phyloP scores from a whole-genome alignment of 169 alveolate species.

The Cryptosporidium sp. region DNA sequence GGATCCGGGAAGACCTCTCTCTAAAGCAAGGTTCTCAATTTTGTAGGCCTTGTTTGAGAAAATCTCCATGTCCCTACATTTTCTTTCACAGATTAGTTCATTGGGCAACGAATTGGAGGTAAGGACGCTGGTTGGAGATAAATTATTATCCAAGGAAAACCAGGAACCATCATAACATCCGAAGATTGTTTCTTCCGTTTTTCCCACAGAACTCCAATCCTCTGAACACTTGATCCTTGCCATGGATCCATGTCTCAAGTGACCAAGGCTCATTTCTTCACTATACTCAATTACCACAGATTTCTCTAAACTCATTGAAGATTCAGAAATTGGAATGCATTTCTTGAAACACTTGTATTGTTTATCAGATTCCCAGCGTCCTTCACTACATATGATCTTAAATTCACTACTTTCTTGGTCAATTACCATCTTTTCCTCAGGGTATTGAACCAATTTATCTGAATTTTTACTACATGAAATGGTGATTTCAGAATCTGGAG shows the following conservation, averaged over 20 bases:
- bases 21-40: slow-evolving; percentile 3
- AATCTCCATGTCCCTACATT: slow-evolving; percentile 36
- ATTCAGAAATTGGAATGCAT: slow-evolving; percentile 34
- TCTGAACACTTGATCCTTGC: slow-evolving; percentile 63
- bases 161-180: slow-evolving; percentile 60
- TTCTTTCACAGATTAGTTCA: slow-evolving; percentile 34
- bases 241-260: slow-evolving; percentile 40
- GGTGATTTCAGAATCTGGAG: slow-evolving; percentile 56
- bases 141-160: not conserved
- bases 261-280: not conserved
- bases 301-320: not conserved
- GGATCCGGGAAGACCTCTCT: slow-evolving; percentile 26
- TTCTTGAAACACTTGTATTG: slow-evolving; percentile 32
- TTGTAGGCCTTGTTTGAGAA: slow-evolving; percentile 55
- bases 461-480: slow-evolving; percentile 44
- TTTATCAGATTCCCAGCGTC: slow-evolving; percentile 44
- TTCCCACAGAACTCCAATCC: slow-evolving; percentile 42
- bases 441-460: slow-evolving; percentile 9
- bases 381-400: slow-evolving; percentile 31
- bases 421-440: not conserved
- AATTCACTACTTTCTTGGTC: slow-evolving; percentile 27
- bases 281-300: slow-evolving; percentile 5
- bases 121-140: not conserved
- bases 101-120: not conserved
- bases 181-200: not conserved